These are phyloP conservation scores for Alternaria sp. DNA, from an alignment of 2,329 filamentous ascomycete species.

Conservation along the genomic window DNA sequence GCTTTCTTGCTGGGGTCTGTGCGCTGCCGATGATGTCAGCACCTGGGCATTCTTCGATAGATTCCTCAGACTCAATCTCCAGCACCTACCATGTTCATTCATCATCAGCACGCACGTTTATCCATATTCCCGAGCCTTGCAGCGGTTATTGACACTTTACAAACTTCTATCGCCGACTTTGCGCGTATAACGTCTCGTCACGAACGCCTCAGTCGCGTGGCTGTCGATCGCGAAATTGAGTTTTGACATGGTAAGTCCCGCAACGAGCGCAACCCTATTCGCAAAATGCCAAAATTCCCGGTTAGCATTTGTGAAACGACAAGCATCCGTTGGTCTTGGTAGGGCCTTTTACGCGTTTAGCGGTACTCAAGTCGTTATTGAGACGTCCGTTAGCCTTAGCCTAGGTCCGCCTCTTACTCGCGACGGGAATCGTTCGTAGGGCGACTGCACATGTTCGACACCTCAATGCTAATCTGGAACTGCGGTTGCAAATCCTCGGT, in stretches of 20 bases:
- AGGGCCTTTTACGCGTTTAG: background rate
- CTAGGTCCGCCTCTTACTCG: background rate
- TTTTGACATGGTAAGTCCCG: slow-evolving; percentile 1
- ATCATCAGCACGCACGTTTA: background rate
- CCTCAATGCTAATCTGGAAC: background rate
- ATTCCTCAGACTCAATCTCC: background rate
- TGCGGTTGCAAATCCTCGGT: background rate
- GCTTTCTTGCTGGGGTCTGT: background rate
- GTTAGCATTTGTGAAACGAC: background rate
- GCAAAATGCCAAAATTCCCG: background rate
- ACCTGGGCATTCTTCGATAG: background rate
- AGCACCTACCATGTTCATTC: background rate
- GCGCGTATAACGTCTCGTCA: slow-evolving; percentile 1
- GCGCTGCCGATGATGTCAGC: background rate
- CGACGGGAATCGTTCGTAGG: background rate
- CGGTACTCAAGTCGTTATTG: background rate
- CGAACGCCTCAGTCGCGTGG: background rate
- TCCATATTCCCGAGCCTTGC: background rate
- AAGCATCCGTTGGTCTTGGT: background rate
- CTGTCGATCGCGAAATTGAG: background rate
- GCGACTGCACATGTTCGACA: background rate
- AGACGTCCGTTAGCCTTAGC: background rate
- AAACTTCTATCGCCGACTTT: slow-evolving; percentile 1
- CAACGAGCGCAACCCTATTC: background rate
- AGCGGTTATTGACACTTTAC: background rate